A percentile compares a stretch with the other conserved stretches of the same genome.
These are phyloP conservation scores for Venustampulla echinocandica DNA, from an alignment of 495 filamentous ascomycete species.

Conservation along the genomic window DNA sequence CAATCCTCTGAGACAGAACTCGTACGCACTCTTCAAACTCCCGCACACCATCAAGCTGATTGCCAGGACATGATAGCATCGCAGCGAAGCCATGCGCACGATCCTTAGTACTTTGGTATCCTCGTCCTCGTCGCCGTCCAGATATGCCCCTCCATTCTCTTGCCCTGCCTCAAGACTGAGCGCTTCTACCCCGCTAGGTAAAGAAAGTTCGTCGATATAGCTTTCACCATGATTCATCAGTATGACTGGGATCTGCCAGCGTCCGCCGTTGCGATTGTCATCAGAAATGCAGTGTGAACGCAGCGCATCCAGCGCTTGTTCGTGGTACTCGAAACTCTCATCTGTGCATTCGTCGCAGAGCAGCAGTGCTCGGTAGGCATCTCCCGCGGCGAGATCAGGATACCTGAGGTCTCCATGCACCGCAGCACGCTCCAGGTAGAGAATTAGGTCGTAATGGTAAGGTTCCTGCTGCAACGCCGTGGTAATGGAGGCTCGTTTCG, in stretches of 20 bases:
- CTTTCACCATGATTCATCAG: neutral
- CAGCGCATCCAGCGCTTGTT: slow-evolving; percentile 39
- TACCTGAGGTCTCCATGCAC: slow-evolving; percentile 69
- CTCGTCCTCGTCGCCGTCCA: slow-evolving; percentile 20
- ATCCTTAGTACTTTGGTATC: slow-evolving; percentile 31
- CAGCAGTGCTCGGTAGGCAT: slow-evolving; percentile 82
- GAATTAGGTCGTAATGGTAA: slow-evolving; percentile 77
- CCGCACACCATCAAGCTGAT: slow-evolving; percentile 56
- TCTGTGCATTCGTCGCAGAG: slow-evolving; percentile 73
- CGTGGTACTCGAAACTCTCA: slow-evolving; percentile 57
- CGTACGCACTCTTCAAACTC: slow-evolving; percentile 60
- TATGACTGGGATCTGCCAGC: slow-evolving; percentile 9
- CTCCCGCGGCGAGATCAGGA: slow-evolving; percentile 81
- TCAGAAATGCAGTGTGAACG: slow-evolving; percentile 15
- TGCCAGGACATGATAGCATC: slow-evolving; percentile 49
- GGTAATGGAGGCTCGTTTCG: slow-evolving; percentile 37
- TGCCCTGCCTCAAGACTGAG: neutral
- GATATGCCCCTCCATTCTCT: neutral
- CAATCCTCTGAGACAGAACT: slow-evolving; percentile 51
- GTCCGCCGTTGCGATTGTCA: neutral
- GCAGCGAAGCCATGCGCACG: slow-evolving; percentile 35
- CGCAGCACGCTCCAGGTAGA: slow-evolving; percentile 63
- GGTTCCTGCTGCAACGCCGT: slow-evolving; percentile 45
- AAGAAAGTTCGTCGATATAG: slow-evolving; percentile 13
- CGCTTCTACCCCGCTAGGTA: slow-evolving; percentile 16